Conservation (phyloP, 1,284 basidiomycete genomes). For the Ustilago trichophora region DNA sequence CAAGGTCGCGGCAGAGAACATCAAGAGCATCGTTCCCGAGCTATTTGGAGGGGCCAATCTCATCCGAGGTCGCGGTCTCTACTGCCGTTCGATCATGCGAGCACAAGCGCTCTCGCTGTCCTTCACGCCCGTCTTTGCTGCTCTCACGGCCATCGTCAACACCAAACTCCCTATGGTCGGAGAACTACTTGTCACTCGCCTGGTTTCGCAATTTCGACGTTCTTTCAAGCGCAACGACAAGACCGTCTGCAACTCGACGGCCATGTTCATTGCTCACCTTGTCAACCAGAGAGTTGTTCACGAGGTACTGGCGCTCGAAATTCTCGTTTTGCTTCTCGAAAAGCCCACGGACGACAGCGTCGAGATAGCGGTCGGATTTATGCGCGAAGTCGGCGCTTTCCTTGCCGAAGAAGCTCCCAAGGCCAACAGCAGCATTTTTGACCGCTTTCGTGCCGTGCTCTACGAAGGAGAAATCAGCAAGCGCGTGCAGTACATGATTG, state of each 20-base stretch:
- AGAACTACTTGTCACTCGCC: constrained; percentile 84
- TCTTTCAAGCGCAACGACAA: constrained; percentile 98
- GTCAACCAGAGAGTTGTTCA: constrained; percentile 95
- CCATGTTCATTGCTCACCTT: constrained; percentile 94
- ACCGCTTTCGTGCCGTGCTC: constrained; percentile 83
- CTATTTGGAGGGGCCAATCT: constrained; percentile 65
- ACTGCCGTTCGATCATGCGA: constrained; percentile 88
- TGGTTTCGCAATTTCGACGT: constrained; percentile 93
- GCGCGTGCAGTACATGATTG: constrained; percentile 98
- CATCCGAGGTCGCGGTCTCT: constrained; percentile 64
- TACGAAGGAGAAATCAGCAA: background rate
- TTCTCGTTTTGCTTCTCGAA: constrained; percentile 91
- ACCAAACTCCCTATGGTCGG: constrained; percentile 96
- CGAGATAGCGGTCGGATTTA: constrained; percentile 97
- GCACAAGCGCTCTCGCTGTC: constrained; percentile 95
- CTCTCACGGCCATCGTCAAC: constrained; percentile 92
- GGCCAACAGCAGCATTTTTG: constrained; percentile 90
- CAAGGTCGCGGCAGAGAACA: constrained; percentile 84
- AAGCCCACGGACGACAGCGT: constrained; percentile 97
- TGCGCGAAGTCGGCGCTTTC: constrained; percentile 95
- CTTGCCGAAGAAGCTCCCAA: constrained; percentile 92
- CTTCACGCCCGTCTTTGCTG: constrained; percentile 96
- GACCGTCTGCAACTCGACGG: constrained; percentile 91
- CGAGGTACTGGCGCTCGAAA: constrained; percentile 92
- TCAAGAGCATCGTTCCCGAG: constrained; percentile 95